Base-by-base conservation (phyloP, 257 asterid genomes). In the Verbena officinalis region DNA sequence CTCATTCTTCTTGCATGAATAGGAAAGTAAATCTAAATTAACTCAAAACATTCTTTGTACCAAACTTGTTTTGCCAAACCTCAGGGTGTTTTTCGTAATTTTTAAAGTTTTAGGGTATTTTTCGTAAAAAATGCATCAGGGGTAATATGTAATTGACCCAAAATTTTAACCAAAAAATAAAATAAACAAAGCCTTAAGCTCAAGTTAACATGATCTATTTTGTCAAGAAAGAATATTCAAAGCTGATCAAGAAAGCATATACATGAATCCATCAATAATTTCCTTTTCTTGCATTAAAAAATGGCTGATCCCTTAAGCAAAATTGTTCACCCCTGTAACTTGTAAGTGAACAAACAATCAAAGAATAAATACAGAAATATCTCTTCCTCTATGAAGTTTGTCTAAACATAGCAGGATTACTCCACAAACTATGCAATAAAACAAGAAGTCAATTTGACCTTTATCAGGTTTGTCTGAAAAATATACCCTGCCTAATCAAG, bases 1-100 rank as follows among this genome's bases (percentile, higher is more conserved):
- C 23, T 42, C 83, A 69, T 72, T 12, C 77, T 19, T 51, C 67
- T 63, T 53, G 69, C 74, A 69, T 72, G 83, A 74, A 31, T 23
- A 27, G 36, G 43, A 20, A 44, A 5, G 11, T 59, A 13, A 14
- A 52, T 52, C 39, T 52, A 52, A 23, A 27, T 9, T 22, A 3
- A 11, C 57, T 27, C 33, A 27, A 27, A 51, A 23, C 57, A 51
- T 10, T 51, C 17, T 51, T 51, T 21, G 16, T 12, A 11, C n/a
- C n/a, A n/a, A n/a, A n/a, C n/a, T n/a, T n/a, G n/a, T n/a, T n/a
- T n/a, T n/a, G n/a, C n/a, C n/a, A n/a, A n/a, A n/a, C n/a, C 22
- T 21, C 22, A 1, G 57, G 15, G 36, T 23, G 22, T 34, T 11
- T 27, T 27, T 2, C 33, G 33, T 27, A 27, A 27, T n/a, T n/a